These are phyloP conservation scores for Acanthamoeba rhysodes DNA, from an alignment of 208 protist species.

Conservation along the genomic window DNA sequence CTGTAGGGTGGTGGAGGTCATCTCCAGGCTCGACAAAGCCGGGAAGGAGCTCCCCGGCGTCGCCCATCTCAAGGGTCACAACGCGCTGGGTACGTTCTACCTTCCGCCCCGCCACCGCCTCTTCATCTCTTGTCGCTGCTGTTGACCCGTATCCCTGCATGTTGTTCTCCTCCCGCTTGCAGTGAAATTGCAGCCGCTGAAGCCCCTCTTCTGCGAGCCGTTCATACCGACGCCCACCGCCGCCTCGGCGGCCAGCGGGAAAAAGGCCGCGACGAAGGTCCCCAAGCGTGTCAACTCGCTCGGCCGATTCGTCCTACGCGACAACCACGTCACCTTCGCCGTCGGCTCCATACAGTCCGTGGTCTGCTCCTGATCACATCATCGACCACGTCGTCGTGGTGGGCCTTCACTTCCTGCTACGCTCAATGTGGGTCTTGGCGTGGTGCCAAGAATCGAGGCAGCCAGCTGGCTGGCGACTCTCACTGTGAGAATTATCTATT, in stretches of 20 bases:
- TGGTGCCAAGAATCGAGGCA: too few relatives aligned
- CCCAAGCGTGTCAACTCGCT: not conserved
- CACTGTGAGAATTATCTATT: too few relatives aligned
- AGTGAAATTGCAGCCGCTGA: slow-evolving; percentile 1
- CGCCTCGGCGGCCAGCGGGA: too few relatives aligned
- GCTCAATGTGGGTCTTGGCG: too few relatives aligned
- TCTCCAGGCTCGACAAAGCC: not conserved
- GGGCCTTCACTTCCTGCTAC: too few relatives aligned
- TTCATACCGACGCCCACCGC: not conserved
- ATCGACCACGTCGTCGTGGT: too few relatives aligned
- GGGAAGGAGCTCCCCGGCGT: not conserved
- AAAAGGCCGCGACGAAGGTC: not conserved
- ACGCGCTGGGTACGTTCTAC: not conserved
- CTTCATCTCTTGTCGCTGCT: not conserved
- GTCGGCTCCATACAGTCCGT: not conserved
- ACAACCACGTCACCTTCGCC: slow-evolving; percentile 3
- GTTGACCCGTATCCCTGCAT: too few relatives aligned
- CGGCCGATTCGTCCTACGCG: not conserved
- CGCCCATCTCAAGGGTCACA: not conserved
- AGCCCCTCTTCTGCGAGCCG: slow-evolving; percentile 12
- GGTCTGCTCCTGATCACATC: not conserved
- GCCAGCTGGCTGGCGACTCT: too few relatives aligned
- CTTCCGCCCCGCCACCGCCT: not conserved
- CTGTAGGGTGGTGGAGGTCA: not conserved
- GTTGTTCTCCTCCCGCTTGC: not conserved